Evolutionary conservation across 768 basidiomycete genomes (phyloP).

Genomic region (Rhizopogon roseolus): DNA sequence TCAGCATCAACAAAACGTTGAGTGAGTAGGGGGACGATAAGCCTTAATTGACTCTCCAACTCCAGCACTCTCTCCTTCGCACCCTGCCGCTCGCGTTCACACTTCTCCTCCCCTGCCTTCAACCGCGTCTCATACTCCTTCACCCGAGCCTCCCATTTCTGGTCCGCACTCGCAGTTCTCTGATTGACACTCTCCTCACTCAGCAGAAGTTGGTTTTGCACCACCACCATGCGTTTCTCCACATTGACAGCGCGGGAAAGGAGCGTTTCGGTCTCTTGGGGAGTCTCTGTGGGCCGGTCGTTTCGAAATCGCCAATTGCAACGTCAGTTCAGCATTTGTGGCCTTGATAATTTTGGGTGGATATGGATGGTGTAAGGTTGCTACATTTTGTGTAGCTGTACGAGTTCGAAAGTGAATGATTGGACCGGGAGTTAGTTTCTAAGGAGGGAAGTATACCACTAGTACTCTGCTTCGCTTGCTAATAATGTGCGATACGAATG

Average conservation of each 20-base stretch:
- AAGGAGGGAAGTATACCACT: too few species aligned
- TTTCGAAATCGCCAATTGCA: conserved; percentile 61
- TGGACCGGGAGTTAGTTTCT: too few species aligned
- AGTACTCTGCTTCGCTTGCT: too few species aligned
- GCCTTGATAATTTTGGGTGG: conserved; percentile 37
- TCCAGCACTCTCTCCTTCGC: conserved; percentile 58
- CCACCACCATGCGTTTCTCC: conserved; percentile 81
- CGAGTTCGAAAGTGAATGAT: too few species aligned
- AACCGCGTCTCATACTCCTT: conserved; percentile 84
- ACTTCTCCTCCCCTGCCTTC: conserved; percentile 82
- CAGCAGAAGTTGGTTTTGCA: conserved; percentile 79
- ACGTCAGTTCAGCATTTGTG: conserved; percentile 67
- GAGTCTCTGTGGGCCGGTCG: conserved; percentile 56
- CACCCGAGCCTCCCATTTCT: conserved; percentile 91
- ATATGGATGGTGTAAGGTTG: too few species aligned
- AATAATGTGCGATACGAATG: too few species aligned
- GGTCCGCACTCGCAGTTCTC: conserved; percentile 68
- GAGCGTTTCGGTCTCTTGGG: conserved; percentile 67
- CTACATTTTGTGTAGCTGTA: too few species aligned
- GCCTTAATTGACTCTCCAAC: too few species aligned
- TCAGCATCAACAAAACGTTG: conserved; percentile 29
- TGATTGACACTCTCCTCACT: conserved; percentile 79
- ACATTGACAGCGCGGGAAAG: conserved; percentile 74
- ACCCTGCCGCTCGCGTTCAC: conserved; percentile 92
- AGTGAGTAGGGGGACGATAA: conserved; percentile 16